Base-by-base conservation (phyloP, 345 rosid genomes). In the Salix brachista region DNA sequence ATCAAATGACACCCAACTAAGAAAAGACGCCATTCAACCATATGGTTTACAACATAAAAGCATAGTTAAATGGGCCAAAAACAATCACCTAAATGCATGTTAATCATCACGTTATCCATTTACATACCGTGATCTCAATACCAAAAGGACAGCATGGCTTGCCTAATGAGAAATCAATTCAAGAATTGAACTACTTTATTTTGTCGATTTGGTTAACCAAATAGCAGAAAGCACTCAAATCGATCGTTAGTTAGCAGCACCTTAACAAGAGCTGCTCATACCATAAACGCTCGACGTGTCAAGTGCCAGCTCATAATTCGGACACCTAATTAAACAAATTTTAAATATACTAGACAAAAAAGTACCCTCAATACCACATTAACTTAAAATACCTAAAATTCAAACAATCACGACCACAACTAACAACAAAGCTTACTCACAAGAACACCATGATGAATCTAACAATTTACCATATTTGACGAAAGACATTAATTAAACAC, bases 381-480 rank as follows among this genome's bases (percentile, higher is more conserved):
- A 50, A 18, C 25, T 70, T 28, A 8, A 16, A 30, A 70, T 37
- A 48, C 41, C 73, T 28, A 30, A 46, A 9, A 28, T 52, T 28
- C 13, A 42, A 23, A 37, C 64, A 61, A 18, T 41, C 28, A 61
- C 26, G 62, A 17, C 69, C 42, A 25, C 23, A 14, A 39, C 36
- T 73, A 37, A 21, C 10, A 5, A 39, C 36, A 25, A 73, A 61
- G 4, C 18, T 56, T 4, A 14, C 28, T 32, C 26, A 41, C 1
- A 23, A 0, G 16, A 73, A 28, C 25, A 30, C 30, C 17, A 44
- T 52, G 68, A 67, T 32, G 70, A 28, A 52, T 26, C 54, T 42
- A 50, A 70, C 16, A 50, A 67, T 37, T 30, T n/a, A 50, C 70
- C 72, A 71, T 50, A 67, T 67, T 42, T 32, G 65, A 78, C 17